Conservation (phyloP, 1,284 basidiomycete genomes). For the Porogramme epimiltina region DNA sequence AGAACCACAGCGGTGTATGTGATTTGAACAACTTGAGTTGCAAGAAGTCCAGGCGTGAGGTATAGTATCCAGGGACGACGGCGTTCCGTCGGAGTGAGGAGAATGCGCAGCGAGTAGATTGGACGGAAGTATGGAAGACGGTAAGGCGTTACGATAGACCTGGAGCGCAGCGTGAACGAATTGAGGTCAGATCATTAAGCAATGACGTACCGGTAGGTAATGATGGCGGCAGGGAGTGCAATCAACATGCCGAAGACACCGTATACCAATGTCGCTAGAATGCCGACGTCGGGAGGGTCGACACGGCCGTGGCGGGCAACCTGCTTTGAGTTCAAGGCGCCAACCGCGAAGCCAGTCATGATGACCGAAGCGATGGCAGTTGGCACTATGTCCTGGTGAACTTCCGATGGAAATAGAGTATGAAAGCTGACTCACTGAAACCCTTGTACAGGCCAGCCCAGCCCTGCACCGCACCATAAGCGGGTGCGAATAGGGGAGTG, state of each 20-base stretch:
- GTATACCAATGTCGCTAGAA: conserved; percentile 65
- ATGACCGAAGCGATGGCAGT: conserved; percentile 64
- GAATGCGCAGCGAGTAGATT: conserved; percentile 64
- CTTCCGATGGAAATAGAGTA: neutral
- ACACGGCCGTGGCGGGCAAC: conserved; percentile 67
- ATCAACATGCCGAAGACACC: conserved; percentile 72
- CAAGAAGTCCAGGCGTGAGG: conserved; percentile 81
- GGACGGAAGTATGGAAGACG: conserved; percentile 70
- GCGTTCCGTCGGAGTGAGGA: conserved; percentile 84
- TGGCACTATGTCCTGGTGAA: conserved; percentile 54
- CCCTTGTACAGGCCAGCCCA: conserved; percentile 85
- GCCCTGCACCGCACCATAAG: conserved; percentile 47
- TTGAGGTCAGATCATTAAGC: conserved; percentile 2
- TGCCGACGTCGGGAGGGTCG: conserved; percentile 68
- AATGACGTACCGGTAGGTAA: conserved; percentile 70
- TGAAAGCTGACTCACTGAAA: conserved; percentile 53
- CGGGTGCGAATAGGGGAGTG: too few species aligned
- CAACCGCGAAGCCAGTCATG: conserved; percentile 57
- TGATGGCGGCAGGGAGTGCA: conserved; percentile 76
- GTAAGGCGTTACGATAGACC: conserved; percentile 86
- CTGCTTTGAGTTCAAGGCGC: conserved; percentile 54
- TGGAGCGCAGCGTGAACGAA: conserved; percentile 29
- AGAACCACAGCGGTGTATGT: conserved; percentile 70
- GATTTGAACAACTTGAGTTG: conserved; percentile 68
- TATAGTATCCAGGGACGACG: conserved; percentile 81